Conservation (phyloP, 306 rosid genomes). For the Mucuna pruriens region DNA sequence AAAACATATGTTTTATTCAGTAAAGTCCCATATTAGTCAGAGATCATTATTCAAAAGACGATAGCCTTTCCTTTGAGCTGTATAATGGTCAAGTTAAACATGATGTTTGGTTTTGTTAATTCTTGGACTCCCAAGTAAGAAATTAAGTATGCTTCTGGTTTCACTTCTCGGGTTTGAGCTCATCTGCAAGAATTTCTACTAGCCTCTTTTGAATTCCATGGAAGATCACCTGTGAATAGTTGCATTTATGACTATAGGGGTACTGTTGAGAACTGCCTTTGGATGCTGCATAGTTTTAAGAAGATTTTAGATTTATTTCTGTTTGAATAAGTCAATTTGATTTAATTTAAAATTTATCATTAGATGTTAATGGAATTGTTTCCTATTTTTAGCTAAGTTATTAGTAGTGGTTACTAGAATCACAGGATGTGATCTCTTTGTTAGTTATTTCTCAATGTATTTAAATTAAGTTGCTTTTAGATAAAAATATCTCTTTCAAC, state of each 20-base stretch:
- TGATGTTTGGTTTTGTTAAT: neutral
- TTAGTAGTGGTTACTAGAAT: too few relatives aligned
- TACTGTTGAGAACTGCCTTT: too few relatives aligned
- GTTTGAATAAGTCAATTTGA: too few relatives aligned
- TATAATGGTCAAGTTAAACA: neutral
- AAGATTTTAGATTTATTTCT: too few relatives aligned
- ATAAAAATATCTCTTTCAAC: too few relatives aligned
- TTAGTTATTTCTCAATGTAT: too few relatives aligned
- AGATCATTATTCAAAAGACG: neutral
- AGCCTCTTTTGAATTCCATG: neutral
- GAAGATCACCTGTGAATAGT: slow-evolving; percentile 5
- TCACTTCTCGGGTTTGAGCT: neutral
- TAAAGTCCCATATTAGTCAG: neutral
- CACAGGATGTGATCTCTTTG: too few relatives aligned
- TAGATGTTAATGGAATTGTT: too few relatives aligned
- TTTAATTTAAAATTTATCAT: too few relatives aligned
- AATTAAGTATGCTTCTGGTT: slow-evolving; percentile 2
- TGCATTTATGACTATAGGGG: neutral
- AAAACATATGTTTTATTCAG: neutral
- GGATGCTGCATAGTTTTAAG: too few relatives aligned
- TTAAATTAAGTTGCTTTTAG: too few relatives aligned
- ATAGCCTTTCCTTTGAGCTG: neutral
- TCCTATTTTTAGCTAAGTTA: too few relatives aligned
- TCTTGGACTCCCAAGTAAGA: neutral
- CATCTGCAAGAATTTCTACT: neutral